These are phyloP conservation scores for Tricladium varicosporioides DNA, from an alignment of 2,329 filamentous ascomycete species.

Conservation along the genomic window DNA sequence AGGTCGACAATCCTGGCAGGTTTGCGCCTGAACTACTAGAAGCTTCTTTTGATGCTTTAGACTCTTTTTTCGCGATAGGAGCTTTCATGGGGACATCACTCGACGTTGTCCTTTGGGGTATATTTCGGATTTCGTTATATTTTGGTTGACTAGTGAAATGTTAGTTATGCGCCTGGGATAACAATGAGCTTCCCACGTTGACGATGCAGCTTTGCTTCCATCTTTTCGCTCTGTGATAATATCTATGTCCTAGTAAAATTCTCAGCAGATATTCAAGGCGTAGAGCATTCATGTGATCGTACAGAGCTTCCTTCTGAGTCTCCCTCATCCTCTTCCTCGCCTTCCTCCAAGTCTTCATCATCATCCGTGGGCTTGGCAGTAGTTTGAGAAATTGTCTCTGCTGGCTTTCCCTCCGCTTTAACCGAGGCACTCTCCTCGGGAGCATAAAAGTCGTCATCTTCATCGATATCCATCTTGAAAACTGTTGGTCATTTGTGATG, in stretches of 20 bases:
- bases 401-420: slow-evolving; percentile 17
- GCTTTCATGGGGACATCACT: slow-evolving; percentile 49
- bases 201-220: slow-evolving; percentile 57
- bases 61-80: slow-evolving; percentile 45
- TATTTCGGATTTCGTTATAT: slow-evolving; percentile 65
- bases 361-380: slow-evolving; percentile 35
- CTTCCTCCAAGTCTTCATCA: slow-evolving; percentile 59
- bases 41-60: slow-evolving; percentile 32
- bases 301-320: slow-evolving; percentile 50
- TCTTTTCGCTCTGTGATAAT: slow-evolving; percentile 68
- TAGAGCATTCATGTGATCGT: too few relatives aligned
- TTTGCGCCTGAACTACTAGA: slow-evolving; percentile 46
- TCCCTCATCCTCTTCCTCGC: slow-evolving; percentile 61
- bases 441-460: slow-evolving; percentile 66
- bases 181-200: slow-evolving; percentile 45
- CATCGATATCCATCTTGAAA: slow-evolving; percentile 61
- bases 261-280: slow-evolving; percentile 11
- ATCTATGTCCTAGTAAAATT: slow-evolving; percentile 55
- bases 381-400: slow-evolving; percentile 27
- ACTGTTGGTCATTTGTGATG: slow-evolving; percentile 7
- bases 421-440: slow-evolving; percentile 51
- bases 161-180: slow-evolving; percentile 14
- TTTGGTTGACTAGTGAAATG: slow-evolving; percentile 50
- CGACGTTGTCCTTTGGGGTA: slow-evolving; percentile 57
- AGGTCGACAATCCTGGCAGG: slow-evolving; percentile 67